Base-by-base conservation (phyloP, 495 filamentous ascomycete genomes). In the Aspergillus sclerotiicarbonarius region DNA sequence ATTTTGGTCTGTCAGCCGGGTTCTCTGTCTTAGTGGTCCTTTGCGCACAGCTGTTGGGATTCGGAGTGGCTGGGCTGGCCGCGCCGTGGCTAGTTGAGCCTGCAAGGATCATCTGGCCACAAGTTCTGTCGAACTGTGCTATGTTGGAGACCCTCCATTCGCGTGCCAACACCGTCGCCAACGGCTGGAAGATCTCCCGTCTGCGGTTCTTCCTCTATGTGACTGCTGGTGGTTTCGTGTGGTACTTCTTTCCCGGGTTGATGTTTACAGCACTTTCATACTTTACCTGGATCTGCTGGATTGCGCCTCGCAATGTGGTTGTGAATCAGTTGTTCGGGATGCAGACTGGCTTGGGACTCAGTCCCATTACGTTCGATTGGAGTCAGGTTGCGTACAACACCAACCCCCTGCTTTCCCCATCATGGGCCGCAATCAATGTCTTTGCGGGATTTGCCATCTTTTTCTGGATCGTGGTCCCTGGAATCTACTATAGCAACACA, bases 241-340 rank as follows among this genome's bases (percentile, higher is more conserved):
- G 91, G 75, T 96, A 93, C 66, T 86, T 83, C 62, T 81, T 87
- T 10, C 90, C 90, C 0, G 91, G 90, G 0, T 75, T 96, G 8
- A 75, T 94, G 46, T 83, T 93, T 69, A 90, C 90, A 4, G 89
- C 89, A 0, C 76, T 94, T 54, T 90, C 87, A 66, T 92, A 92
- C 63, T 96, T 96, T 75, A 93, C 84, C 64, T 87, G 90, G 53
- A 72, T 93, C 48, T 92, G 90, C 19, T 96, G 91, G 90, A 90
- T 93, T 63, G 86, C 85, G 0, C 90, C 90, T 1, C 79, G 90
- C 53, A 93, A 90, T 62, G 87, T 90, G 30, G 82, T 92, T 10
- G 75, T 93, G 37, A 88, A 87, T 54, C 84, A 88, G 59, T 53
- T 89, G 61, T 93, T 94, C 56, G 90, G 91, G 6, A 87, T 92